phyloP scores from a whole-genome alignment of 768 basidiomycete species.

The Cyclocybe aegerita region DNA sequence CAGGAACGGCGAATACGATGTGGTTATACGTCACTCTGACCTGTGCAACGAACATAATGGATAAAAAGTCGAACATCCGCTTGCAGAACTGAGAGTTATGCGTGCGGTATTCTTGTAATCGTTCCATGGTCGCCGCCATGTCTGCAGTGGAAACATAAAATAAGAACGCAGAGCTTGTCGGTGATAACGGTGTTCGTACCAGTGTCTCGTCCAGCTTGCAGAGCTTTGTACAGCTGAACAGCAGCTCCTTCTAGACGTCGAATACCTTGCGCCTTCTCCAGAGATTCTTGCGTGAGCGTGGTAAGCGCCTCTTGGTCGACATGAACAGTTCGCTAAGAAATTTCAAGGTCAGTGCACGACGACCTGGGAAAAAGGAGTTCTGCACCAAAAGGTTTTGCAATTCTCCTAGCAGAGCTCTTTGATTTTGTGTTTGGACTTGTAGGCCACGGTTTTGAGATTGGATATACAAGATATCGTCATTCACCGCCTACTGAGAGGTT shows the following conservation, averaged over 20 bases:
- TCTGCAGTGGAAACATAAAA: slow-evolving; percentile 40
- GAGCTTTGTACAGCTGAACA: slow-evolving; percentile 89
- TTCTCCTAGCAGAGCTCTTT: slow-evolving; percentile 79
- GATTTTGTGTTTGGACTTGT: slow-evolving; percentile 97
- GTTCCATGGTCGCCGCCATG: slow-evolving; percentile 97
- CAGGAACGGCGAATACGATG: background rate
- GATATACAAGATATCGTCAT: slow-evolving; percentile 93
- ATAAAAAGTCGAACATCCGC: slow-evolving; percentile 83
- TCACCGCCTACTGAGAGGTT: slow-evolving; percentile 65
- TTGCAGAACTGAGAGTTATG: slow-evolving; percentile 94
- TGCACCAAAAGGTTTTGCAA: slow-evolving; percentile 83
- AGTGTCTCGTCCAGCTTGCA: slow-evolving; percentile 86
- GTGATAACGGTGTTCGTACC: slow-evolving; percentile 42
- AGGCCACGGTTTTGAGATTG: slow-evolving; percentile 96
- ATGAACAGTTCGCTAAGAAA: slow-evolving; percentile 83
- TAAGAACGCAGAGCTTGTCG: background rate
- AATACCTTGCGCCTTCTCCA: slow-evolving; percentile 78
- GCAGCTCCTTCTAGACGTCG: slow-evolving; percentile 79
- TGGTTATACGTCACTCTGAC: slow-evolving; percentile 36
- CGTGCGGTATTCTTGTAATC: slow-evolving; percentile 86
- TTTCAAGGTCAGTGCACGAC: background rate
- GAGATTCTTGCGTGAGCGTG: slow-evolving; percentile 83
- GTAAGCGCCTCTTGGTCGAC: slow-evolving; percentile 78
- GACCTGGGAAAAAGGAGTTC: background rate
- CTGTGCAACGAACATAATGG: slow-evolving; percentile 91